Evolutionary conservation across 208 protist genomes (phyloP), one percentile per base, ranked within the genome.

Genomic region (Phytomonas serpens): DNA sequence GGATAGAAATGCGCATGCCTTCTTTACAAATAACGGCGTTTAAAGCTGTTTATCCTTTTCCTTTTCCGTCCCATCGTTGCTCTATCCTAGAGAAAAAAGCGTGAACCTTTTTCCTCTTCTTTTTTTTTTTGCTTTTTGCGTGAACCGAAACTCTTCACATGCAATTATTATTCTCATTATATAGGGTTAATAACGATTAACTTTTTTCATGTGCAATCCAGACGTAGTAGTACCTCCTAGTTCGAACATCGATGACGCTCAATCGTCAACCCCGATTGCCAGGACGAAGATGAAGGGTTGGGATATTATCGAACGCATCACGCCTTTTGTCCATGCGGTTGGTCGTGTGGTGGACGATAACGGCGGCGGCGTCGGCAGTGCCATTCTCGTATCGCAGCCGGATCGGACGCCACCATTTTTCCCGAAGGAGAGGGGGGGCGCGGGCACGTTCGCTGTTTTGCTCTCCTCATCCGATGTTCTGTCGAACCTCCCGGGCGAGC

Each of bases 391-490:
- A 30, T 75, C 86, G 29, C 61, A 40, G 14, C 40, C 37, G 23
- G 66, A 40, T 66, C 29, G 13, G 16, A 65, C 9, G 13, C 34
- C 62, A 11, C 14, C 62, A 19, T 38, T 42, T 65, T 34, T 10
- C 14, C 32, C 32, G 14, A 1, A 3, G 13, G 57, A 69, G 32
- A 66, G 11, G 7, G 6, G 51, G 42, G 61, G 68, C 32, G 33
- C 64, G 27, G 36, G 65, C 30, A 51, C 71, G 38, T 68, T 81
- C 30, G 87, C 80, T 2, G 80, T 93, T 7, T 73, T 96, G 37
- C 87, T 96, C 19, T 93, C 91, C 29, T 93, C 91, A 9, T 89
- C 87, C 3, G 72, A 80, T 61, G 91, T 96, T 0, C 77, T 93
- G 33, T 68, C 81, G 37, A 79, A 30, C 40, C 77, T 76, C 14